Evolutionary conservation across 306 rosid species (phyloP).

Genomic region (Cicer arietinum): DNA sequence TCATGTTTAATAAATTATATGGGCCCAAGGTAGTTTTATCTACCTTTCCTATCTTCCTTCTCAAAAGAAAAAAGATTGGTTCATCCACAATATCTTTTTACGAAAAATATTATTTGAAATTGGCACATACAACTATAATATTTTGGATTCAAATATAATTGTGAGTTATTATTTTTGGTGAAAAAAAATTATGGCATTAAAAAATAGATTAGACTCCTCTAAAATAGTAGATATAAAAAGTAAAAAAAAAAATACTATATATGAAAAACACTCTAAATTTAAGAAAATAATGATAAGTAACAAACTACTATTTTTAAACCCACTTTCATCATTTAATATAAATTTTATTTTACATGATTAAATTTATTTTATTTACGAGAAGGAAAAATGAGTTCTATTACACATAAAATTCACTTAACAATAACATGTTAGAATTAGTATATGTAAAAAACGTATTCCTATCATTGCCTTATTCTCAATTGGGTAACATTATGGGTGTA

Average conservation of each 20-base stretch:
- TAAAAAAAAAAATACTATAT: not conserved
- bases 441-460: not conserved
- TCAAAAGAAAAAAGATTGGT: not conserved
- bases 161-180: not conserved
- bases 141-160: too few relatives aligned
- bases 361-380: too few relatives aligned
- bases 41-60: not conserved
- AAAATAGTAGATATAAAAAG: not conserved
- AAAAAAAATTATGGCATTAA: not conserved
- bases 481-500: not conserved
- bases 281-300: too few relatives aligned
- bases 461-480: constrained; percentile 12
- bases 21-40: constrained; percentile 4
- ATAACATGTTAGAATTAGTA: not conserved
- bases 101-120: too few relatives aligned
- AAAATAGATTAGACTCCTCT: not conserved
- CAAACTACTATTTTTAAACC: too few relatives aligned
- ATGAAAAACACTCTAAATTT: not conserved
- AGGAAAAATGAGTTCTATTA: not conserved
- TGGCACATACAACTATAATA: too few relatives aligned
- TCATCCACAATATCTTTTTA: not conserved
- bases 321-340: too few relatives aligned
- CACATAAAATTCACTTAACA: not conserved
- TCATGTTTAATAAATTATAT: constrained; percentile 2
- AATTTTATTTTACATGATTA: too few relatives aligned